Conservation (phyloP, 75 land plant genomes). For the Picea glauca region DNA sequence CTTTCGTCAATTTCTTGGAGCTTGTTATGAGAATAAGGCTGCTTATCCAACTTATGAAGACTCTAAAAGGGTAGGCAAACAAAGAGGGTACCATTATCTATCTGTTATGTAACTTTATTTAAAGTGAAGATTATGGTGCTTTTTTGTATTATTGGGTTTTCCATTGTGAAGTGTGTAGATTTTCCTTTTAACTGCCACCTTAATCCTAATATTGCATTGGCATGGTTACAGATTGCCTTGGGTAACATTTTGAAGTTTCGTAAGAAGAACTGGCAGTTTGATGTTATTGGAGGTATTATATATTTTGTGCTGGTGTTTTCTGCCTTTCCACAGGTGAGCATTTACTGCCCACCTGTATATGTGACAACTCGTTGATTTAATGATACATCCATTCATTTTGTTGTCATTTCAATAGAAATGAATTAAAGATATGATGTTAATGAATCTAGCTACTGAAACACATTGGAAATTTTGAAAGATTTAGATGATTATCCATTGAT, state of each 20-base stretch:
- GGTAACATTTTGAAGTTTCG: constrained; percentile 98
- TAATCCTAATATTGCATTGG: background rate
- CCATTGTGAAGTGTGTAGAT: background rate
- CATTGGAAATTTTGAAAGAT: background rate
- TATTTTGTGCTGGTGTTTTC: constrained; percentile 89
- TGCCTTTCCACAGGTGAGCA: constrained; percentile 89
- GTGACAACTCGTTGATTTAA: background rate
- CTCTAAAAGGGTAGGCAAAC: constrained; percentile 66
- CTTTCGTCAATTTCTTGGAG: constrained; percentile 57
- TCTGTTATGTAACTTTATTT: constrained; percentile 7
- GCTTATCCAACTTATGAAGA: constrained; percentile 89
- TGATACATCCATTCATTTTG: background rate
- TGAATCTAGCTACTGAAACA: background rate
- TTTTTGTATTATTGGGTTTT: background rate
- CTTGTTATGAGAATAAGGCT: constrained; percentile 64
- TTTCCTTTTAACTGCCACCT: background rate
- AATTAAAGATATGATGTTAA: background rate
- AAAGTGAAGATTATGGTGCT: background rate
- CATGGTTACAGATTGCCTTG: constrained; percentile 77
- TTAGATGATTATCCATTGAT: background rate
- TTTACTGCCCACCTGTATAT: background rate
- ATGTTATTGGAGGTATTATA: constrained; percentile 93
- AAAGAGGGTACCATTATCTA: background rate
- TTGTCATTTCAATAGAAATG: background rate
- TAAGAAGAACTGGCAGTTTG: constrained; percentile 99